Conservation (phyloP, 2,329 filamentous ascomycete genomes). For the Ophiosphaerella narmari region DNA sequence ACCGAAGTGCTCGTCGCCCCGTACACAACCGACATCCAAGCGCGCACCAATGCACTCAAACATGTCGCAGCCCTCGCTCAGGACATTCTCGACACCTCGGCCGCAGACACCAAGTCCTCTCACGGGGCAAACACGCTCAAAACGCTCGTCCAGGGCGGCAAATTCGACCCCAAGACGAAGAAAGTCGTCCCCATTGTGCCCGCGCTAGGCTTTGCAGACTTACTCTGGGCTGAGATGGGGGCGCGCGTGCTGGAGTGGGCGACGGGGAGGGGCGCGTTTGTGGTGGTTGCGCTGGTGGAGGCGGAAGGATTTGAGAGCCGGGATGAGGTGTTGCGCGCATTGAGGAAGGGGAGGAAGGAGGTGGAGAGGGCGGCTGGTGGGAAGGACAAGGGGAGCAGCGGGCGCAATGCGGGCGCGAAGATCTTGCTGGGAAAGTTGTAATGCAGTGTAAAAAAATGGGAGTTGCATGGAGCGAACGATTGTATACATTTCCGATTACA, state of each 20-base stretch:
- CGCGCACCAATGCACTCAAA: conserved; percentile 62
- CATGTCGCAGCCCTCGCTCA: conserved; percentile 60
- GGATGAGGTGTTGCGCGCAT: conserved; percentile 67
- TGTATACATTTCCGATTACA: no score
- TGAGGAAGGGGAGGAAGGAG: conserved; percentile 74
- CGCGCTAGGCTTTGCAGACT: conserved; percentile 76
- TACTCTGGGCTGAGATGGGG: conserved; percentile 82
- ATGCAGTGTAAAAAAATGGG: background rate
- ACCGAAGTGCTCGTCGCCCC: conserved; percentile 79
- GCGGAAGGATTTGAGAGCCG: conserved; percentile 68
- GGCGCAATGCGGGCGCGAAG: conserved; percentile 54
- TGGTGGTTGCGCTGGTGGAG: conserved; percentile 81
- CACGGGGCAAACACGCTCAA: conserved; percentile 85
- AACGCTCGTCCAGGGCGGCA: conserved; percentile 85
- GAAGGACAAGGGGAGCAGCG: conserved; percentile 42
- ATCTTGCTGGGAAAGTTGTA: conserved; percentile 52
- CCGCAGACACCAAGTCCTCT: conserved; percentile 52
- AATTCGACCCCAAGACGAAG: conserved; percentile 76
- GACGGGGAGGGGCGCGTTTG: conserved; percentile 82
- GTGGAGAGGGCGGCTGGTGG: conserved; percentile 67
- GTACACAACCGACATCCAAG: conserved; percentile 70
- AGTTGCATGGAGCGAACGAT: no score
- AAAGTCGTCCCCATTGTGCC: conserved; percentile 72
- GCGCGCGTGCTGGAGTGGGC: conserved; percentile 80
- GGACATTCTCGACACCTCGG: conserved; percentile 39